Evolutionary conservation across 352 stramenopile genomes (phyloP).

Genomic region (Phytophthora multivora): DNA sequence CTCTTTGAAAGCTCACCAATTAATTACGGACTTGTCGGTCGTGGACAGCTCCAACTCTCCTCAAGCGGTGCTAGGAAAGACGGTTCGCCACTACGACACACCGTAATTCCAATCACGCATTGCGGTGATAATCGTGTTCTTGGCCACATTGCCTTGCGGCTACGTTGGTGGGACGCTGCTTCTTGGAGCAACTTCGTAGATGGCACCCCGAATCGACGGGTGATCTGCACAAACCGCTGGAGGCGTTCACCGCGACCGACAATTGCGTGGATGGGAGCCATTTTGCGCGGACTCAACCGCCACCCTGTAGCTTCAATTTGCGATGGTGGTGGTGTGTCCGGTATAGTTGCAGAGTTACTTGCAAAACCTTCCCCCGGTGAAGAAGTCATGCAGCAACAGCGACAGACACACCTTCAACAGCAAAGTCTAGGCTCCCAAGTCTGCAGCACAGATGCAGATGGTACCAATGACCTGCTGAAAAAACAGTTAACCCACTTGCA

Average conservation of each 20-base stretch:
- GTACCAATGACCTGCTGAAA: constrained; percentile 27
- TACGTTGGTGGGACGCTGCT: constrained; percentile 56
- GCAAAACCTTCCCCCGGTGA: constrained; percentile 9
- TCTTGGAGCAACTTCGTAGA: constrained; percentile 50
- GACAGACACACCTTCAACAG: constrained; percentile 3
- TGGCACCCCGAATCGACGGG: constrained; percentile 39
- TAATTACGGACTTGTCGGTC: constrained; percentile 20
- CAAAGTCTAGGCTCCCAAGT: not conserved
- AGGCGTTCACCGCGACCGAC: constrained; percentile 31
- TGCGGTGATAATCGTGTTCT: constrained; percentile 9
- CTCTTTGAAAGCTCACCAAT: constrained; percentile 32
- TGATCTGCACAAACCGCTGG: constrained; percentile 73
- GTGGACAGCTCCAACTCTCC: constrained; percentile 26
- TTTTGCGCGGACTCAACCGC: constrained; percentile 73
- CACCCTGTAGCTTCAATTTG: constrained; percentile 76
- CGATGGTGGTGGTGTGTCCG: constrained; percentile 69
- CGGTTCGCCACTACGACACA: constrained; percentile 25
- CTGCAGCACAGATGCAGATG: constrained; percentile 1
- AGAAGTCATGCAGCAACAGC: not conserved
- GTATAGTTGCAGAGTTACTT: constrained; percentile 49
- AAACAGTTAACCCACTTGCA: constrained; percentile 58
- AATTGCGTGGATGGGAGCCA: constrained; percentile 65
- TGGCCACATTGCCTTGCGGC: constrained; percentile 28
- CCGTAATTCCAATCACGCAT: constrained; percentile 29
- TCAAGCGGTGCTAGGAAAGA: constrained; percentile 16